Evolutionary conservation across 176 grass and related monocot species (phyloP), one percentile per base, ranked within the genome.

Genomic region (Oryza glaberrima): DNA sequence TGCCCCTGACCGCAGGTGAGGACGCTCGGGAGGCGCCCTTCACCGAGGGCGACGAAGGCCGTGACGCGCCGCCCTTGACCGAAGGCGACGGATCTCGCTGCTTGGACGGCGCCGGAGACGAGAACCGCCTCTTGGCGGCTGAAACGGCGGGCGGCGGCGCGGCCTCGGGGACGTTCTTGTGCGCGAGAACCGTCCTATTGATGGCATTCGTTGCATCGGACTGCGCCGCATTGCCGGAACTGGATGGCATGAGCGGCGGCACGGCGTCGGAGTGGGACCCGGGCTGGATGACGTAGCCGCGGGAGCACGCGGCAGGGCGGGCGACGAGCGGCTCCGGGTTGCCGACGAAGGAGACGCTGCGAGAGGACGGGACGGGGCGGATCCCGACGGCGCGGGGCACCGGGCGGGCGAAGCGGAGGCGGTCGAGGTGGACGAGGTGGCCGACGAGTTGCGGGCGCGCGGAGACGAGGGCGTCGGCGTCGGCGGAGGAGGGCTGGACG

Each of bases 401-500:
- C 1, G 95, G 95, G 32, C 70, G 81, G 41, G 92, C 89, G 67
- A 94, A 93, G 51, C 86, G 77, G 79, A 98, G 82, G 60, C 90
- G 90, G 45, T 98, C 92, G 76, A 98, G 87, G 89, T 97, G 94
- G 67, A 97, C 92, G 54, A 97, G 86, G 65, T 94, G 95, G 1
- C 92, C 95, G 48, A 98, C 92, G 73, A 98, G 72, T 60, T 94
- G 92, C 3, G 91, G 64, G 47, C 92, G 89, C 47, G 45, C 84
- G 71, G 89, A 86, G 82, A 93, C 88, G 12, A 97, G 78, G 14
- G 85, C 85, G 73, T 98, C 95, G 3, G 95, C 92, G 45, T 94
- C 93, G 45, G 75, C 51, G 23, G 79, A 81, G 9, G 89, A 86
- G n/a, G 91, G 85, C 66, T 92, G 85, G 10, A 98, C 93, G 68